These are phyloP conservation scores for Elaeis guineensis DNA, from an alignment of 176 grass and related monocot genomes.

Conservation along the genomic window DNA sequence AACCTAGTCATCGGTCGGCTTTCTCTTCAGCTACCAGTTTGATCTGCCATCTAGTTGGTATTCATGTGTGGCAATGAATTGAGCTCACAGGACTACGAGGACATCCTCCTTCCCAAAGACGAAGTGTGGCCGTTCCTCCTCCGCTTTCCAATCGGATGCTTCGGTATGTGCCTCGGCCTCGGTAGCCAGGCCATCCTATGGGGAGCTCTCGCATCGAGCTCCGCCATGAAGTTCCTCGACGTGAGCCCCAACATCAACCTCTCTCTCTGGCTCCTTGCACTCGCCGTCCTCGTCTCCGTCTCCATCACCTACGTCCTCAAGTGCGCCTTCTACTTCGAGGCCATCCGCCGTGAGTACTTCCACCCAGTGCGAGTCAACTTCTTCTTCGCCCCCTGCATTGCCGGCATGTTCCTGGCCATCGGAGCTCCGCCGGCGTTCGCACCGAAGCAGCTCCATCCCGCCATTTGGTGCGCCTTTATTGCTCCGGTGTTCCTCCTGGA, in stretches of 20 bases:
- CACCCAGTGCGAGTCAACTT: slow-evolving; percentile 95
- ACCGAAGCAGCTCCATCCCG: slow-evolving; percentile 48
- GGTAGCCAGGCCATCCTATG: slow-evolving; percentile 90
- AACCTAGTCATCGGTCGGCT: not conserved
- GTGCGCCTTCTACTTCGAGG: slow-evolving; percentile 98
- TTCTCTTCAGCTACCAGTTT: not conserved
- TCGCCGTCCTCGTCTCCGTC: slow-evolving; percentile 38
- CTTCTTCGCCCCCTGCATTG: slow-evolving; percentile 93
- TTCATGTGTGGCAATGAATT: not conserved
- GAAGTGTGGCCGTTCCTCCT: slow-evolving; percentile 97
- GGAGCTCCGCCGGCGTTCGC: slow-evolving; percentile 40
- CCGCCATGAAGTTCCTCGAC: slow-evolving; percentile 60
- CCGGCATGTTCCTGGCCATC: slow-evolving; percentile 94
- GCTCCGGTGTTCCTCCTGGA: slow-evolving; percentile 71
- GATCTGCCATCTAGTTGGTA: too few species aligned
- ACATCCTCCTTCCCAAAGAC: slow-evolving; percentile 83
- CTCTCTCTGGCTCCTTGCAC: slow-evolving; percentile 61
- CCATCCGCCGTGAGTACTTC: slow-evolving; percentile 94
- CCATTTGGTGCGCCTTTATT: slow-evolving; percentile 59
- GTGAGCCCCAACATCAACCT: slow-evolving; percentile 69
- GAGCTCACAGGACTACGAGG: slow-evolving; percentile 58
- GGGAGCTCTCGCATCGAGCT: slow-evolving; percentile 63
- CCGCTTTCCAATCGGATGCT: slow-evolving; percentile 87
- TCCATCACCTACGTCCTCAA: slow-evolving; percentile 74
- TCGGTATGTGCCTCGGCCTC: slow-evolving; percentile 84